Percentiles rank a stretch among this genome's conserved stretches.
phyloP scores from a whole-genome alignment of 2,329 filamentous ascomycete species.

The Calonectria leucothoes region DNA sequence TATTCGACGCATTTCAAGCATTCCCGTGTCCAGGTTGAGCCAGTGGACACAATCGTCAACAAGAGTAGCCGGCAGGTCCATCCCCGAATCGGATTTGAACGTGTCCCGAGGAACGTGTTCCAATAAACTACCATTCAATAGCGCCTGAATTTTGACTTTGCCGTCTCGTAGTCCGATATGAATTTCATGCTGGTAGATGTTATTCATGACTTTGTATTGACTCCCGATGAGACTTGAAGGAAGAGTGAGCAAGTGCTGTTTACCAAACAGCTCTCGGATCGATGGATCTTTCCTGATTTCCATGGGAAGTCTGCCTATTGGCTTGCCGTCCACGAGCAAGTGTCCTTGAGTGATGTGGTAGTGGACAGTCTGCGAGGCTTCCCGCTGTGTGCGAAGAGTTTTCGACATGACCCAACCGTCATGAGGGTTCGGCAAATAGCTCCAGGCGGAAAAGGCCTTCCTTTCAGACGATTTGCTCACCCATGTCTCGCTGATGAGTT shows the following conservation, averaged over 20 bases:
- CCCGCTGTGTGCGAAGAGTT: neutral
- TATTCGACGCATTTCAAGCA: slow-evolving; percentile 63
- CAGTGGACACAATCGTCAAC: slow-evolving; percentile 68
- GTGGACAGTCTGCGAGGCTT: slow-evolving; percentile 35
- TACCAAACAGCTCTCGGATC: neutral
- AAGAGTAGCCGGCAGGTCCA: slow-evolving; percentile 64
- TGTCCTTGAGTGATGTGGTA: slow-evolving; percentile 46
- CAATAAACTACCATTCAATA: slow-evolving; percentile 28
- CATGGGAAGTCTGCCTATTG: slow-evolving; percentile 38
- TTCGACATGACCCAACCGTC: slow-evolving; percentile 21
- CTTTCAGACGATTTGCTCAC: slow-evolving; percentile 27
- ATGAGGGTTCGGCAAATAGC: slow-evolving; percentile 31
- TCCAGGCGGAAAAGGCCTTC: slow-evolving; percentile 33
- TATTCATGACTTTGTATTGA: slow-evolving; percentile 52
- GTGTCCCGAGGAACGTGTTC: slow-evolving; percentile 48
- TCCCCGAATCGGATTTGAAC: slow-evolving; percentile 41
- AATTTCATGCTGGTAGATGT: slow-evolving; percentile 46
- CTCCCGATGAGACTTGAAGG: slow-evolving; percentile 62
- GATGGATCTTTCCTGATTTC: neutral
- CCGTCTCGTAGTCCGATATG: slow-evolving; percentile 64
- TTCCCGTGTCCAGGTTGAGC: slow-evolving; percentile 57
- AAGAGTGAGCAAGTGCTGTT: slow-evolving; percentile 5
- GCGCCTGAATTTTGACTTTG: slow-evolving; percentile 57
- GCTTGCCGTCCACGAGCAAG: slow-evolving; percentile 49
- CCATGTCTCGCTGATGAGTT: slow-evolving; percentile 22